Conservation (phyloP, 140 eudicot species). For the Artemisia princeps region DNA sequence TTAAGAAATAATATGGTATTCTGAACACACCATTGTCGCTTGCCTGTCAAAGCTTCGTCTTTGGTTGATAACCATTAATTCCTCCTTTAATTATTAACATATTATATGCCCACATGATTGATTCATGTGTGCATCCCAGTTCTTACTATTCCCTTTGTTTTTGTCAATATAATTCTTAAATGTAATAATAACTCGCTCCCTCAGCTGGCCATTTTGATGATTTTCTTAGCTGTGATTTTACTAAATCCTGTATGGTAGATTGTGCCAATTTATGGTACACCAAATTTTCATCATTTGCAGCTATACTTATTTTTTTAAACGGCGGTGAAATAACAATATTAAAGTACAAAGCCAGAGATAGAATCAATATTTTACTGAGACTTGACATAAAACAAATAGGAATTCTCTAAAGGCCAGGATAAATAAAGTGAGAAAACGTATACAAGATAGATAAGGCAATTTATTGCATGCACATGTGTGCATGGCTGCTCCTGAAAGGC, state of each 20-base stretch:
- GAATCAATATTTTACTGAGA: slow-evolving; percentile 11
- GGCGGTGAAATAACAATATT: background rate
- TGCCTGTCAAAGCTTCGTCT: slow-evolving; percentile 26
- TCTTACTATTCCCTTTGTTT: background rate
- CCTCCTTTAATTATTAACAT: slow-evolving; percentile 16
- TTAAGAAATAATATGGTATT: slow-evolving; percentile 2
- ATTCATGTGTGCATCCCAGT: slow-evolving; percentile 13
- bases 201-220: background rate
- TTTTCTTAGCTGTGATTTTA: slow-evolving; percentile 1
- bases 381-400: background rate
- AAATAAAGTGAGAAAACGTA: slow-evolving; percentile 14
- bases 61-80: slow-evolving; percentile 12
- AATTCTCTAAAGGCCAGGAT: background rate
- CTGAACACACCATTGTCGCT: slow-evolving; percentile 18
- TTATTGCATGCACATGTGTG: slow-evolving; percentile 31
- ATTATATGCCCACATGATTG: slow-evolving; percentile 20
- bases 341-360: background rate
- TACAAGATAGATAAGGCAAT: slow-evolving; percentile 24
- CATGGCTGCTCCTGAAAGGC: slow-evolving; percentile 22
- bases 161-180: background rate
- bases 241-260: slow-evolving; percentile 1
- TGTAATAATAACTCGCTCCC: too few relatives aligned
- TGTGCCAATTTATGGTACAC: slow-evolving; percentile 7
- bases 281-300: too few relatives aligned
- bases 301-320: too few relatives aligned